A percentile compares a stretch with the other conserved stretches of the same genome.
Evolutionary conservation across 1,284 basidiomycete species (phyloP).

Genomic region (Cronartium quercuum): DNA sequence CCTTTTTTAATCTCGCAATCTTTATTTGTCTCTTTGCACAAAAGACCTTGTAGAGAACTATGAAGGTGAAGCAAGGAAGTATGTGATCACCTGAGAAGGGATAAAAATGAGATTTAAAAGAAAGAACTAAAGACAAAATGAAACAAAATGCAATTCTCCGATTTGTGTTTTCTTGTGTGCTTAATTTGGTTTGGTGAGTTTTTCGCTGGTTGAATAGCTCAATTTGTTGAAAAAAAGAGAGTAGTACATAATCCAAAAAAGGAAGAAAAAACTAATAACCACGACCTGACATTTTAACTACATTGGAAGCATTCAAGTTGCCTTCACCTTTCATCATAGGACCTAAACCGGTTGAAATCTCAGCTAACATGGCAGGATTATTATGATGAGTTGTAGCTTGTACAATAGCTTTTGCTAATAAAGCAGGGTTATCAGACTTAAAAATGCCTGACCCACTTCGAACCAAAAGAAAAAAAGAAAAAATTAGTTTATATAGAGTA

Average conservation of each 20-base stretch:
- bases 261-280: slow-evolving; percentile 23
- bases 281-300: slow-evolving; percentile 31
- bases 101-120: too few relatives aligned
- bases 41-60: too few relatives aligned
- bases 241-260: background rate
- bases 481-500: slow-evolving; percentile 39
- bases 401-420: slow-evolving; percentile 92
- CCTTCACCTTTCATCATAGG: slow-evolving; percentile 33
- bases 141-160: too few relatives aligned
- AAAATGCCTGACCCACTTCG: slow-evolving; percentile 94
- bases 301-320: slow-evolving; percentile 4
- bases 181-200: too few relatives aligned
- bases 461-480: slow-evolving; percentile 54
- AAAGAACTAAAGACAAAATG: too few relatives aligned
- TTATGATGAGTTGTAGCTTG: slow-evolving; percentile 97
- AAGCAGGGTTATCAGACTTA: slow-evolving; percentile 86
- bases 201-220: background rate
- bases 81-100: too few relatives aligned
- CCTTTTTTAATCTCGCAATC: too few relatives aligned
- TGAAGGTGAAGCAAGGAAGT: too few relatives aligned
- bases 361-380: slow-evolving; percentile 76
- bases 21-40: too few relatives aligned
- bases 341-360: slow-evolving; percentile 51
- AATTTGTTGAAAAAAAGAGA: background rate
- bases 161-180: too few relatives aligned